Conservation (phyloP, 2,329 filamentous ascomycete genomes). For the Magnaporthales sp. region DNA sequence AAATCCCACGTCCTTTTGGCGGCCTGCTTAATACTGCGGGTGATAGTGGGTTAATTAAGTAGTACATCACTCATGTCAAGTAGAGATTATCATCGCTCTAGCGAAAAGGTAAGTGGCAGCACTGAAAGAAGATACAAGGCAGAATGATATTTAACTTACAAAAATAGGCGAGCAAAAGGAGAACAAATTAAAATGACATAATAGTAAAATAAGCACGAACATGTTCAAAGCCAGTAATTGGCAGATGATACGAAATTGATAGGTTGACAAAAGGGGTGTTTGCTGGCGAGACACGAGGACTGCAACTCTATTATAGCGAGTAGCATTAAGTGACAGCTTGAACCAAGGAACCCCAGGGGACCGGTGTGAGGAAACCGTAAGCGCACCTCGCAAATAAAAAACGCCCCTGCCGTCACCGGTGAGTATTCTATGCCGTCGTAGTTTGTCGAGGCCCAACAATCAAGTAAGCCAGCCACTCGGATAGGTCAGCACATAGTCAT, state of each 20-base stretch:
- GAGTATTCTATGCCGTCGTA: background rate
- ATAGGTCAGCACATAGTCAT: background rate
- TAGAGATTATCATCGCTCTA: background rate
- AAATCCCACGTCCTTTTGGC: background rate
- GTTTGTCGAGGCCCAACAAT: background rate
- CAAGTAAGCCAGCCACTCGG: background rate
- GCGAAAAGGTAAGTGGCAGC: background rate
- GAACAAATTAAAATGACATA: background rate
- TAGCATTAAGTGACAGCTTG: background rate
- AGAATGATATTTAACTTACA: background rate
- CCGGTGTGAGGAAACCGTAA: background rate
- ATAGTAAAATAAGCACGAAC: background rate
- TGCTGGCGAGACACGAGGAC: background rate
- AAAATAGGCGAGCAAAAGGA: background rate
- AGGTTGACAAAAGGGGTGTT: background rate
- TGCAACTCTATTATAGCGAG: background rate
- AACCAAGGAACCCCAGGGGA: background rate
- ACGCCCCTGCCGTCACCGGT: background rate
- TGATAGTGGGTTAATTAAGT: background rate
- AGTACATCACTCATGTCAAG: background rate
- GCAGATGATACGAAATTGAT: background rate
- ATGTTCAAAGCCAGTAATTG: background rate
- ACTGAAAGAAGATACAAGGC: background rate
- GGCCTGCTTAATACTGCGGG: background rate
- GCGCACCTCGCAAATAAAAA: background rate